phyloP scores from a whole-genome alignment of 352 stramenopile species.

The Thraustochytrium sp. region DNA sequence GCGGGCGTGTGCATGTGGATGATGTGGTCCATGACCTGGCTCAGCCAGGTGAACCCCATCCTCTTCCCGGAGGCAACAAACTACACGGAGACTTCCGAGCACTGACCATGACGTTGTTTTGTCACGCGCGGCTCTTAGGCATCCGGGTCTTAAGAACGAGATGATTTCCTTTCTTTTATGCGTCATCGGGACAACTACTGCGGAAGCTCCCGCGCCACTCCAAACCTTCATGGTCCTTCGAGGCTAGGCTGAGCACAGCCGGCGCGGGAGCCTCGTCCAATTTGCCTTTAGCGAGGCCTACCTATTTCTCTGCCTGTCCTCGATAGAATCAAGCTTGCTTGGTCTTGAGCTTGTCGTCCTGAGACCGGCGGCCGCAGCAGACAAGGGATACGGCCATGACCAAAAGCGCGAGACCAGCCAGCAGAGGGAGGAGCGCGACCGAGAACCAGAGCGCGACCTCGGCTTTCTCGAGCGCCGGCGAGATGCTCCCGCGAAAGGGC shows the following conservation, averaged over 20 bases:
- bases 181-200: no score
- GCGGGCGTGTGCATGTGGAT: constrained; percentile 37
- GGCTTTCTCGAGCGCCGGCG: not conserved
- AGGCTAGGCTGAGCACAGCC: no score
- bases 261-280: no score
- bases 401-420: not conserved
- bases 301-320: not conserved
- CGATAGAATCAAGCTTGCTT: not conserved
- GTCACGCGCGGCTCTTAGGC: not conserved
- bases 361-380: not conserved
- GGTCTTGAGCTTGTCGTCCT: not conserved
- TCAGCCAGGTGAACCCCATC: constrained; percentile 20
- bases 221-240: no score
- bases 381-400: not conserved
- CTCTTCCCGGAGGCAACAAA: not conserved
- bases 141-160: not conserved
- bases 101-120: no score
- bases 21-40: constrained; percentile 42
- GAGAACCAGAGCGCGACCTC: not conserved
- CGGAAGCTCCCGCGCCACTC: no score
- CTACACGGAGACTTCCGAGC: no score
- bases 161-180: not conserved
- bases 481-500: not conserved
- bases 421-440: not conserved
- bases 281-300: no score